Evolutionary conservation across 805 yeast genomes (phyloP), one percentile per base, ranked within the genome.

Genomic region (Candida manassasensis): DNA sequence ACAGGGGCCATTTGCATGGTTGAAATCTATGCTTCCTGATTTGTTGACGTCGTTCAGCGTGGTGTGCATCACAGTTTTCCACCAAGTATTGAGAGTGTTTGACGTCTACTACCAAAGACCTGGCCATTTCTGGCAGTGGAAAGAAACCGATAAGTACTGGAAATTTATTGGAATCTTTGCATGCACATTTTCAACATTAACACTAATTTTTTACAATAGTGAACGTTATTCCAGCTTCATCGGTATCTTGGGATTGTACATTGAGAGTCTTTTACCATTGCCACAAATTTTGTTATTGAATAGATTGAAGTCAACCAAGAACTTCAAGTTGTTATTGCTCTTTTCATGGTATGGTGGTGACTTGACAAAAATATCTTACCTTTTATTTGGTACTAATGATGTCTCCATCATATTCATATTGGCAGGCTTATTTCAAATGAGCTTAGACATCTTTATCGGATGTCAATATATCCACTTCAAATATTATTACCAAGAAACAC

Each of bases 301-400:
- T 50, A 70, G 87, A 38, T 48, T 81, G 18, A 77, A 77, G 47
- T 75, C 86, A 0, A 77, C 84, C 6, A 81, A 81, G 44, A 90
- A 93, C 40, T 88, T 88, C 62, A 81, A 87, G 49, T 66, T 79
- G 34, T 75, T 90, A 18, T 62, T 88, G 21, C 55, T 88, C 24
- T 59, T 87, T 13, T 81, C 89, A 49, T 88, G 97, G 97, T 64
- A 88, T 4, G 81, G 90, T 40, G 96, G 96, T 38, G 97, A 88
- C 59, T 64, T 81, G 27, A 73, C 86, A 25, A 89, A 89, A 54
- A 74, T 86, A 16, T 66, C 80, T 35, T 85, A 84, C 50, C 63
- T 85, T 35, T 48, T 84, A n/a, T 84, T 71, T 55, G 95, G 95
- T 11, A 83, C 93, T 1, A 73, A 72, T 36, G 72, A 84, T 45